These are phyloP conservation scores for Rhodotorula babjevae DNA, from an alignment of 768 basidiomycete genomes.

Conservation along the genomic window DNA sequence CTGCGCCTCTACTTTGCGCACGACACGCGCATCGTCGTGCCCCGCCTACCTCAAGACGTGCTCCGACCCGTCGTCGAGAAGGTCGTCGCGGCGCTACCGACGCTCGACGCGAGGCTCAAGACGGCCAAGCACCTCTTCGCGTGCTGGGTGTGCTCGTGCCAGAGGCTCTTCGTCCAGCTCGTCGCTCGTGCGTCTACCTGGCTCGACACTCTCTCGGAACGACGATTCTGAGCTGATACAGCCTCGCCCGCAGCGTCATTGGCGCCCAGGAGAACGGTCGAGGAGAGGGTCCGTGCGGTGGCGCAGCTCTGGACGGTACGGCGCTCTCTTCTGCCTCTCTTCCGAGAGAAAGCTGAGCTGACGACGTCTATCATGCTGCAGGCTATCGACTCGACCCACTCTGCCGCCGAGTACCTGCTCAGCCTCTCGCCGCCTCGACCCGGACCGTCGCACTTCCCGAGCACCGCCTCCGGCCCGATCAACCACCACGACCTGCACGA, in stretches of 20 bases:
- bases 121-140: constrained; percentile 8
- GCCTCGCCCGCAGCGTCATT: neutral
- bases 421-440: neutral
- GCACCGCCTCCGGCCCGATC: neutral
- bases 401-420: constrained; percentile 9
- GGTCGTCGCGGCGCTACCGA: neutral
- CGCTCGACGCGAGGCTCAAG: constrained; percentile 1
- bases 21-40: constrained; percentile 11
- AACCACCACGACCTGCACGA: constrained; percentile 1
- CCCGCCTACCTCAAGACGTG: neutral
- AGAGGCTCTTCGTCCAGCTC: constrained; percentile 1
- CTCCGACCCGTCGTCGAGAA: neutral
- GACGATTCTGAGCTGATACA: too few relatives aligned
- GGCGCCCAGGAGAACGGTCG: neutral
- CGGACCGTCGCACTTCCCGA: neutral
- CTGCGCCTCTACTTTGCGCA: constrained; percentile 4
- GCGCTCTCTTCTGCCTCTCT: neutral
- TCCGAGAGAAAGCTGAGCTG: neutral
- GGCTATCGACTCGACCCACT: constrained; percentile 10
- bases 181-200: constrained; percentile 5
- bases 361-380: neutral
- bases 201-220: neutral
- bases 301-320: neutral
- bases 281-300: neutral
- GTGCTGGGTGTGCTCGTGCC: constrained; percentile 19